Conservation (phyloP, 2,329 filamentous ascomycete genomes). For the Fusarium agapanthi region DNA sequence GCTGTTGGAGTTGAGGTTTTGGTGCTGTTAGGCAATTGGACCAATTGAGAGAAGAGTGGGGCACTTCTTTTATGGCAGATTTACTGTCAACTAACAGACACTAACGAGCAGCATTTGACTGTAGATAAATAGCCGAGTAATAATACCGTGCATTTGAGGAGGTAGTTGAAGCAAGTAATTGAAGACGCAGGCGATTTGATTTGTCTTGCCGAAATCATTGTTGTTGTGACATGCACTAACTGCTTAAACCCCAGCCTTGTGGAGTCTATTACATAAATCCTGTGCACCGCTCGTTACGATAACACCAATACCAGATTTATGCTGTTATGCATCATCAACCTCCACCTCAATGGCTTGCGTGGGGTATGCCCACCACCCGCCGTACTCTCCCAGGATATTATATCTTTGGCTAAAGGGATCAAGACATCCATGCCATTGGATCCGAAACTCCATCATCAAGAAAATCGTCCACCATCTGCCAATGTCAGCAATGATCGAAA, state of each 20-base stretch:
- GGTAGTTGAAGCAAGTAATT: too few species aligned
- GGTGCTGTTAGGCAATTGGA: neutral
- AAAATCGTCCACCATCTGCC: conserved; percentile 17
- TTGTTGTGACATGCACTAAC: neutral
- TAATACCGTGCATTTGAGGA: rapidly evolving
- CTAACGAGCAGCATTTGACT: rapidly evolving
- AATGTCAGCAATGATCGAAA: neutral
- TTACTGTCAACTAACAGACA: rapidly evolving
- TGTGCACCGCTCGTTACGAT: too few species aligned
- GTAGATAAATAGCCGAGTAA: too few species aligned
- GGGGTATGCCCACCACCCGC: too few species aligned
- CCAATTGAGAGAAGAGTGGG: neutral
- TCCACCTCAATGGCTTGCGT: neutral
- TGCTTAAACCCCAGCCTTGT: too few species aligned
- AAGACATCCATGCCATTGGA: conserved; percentile 18
- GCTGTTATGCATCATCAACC: too few species aligned
- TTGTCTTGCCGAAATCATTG: too few species aligned
- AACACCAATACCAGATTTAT: too few species aligned
- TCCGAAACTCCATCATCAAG: conserved; percentile 3
- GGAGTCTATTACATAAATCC: neutral
- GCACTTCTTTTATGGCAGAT: neutral
- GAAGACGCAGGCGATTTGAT: rapidly evolving
- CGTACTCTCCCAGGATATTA: neutral
- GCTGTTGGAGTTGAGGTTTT: neutral
- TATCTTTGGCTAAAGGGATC: neutral